These are phyloP conservation scores for Penicillium sp. DNA, from an alignment of 2,329 filamentous ascomycete genomes.

Conservation along the genomic window DNA sequence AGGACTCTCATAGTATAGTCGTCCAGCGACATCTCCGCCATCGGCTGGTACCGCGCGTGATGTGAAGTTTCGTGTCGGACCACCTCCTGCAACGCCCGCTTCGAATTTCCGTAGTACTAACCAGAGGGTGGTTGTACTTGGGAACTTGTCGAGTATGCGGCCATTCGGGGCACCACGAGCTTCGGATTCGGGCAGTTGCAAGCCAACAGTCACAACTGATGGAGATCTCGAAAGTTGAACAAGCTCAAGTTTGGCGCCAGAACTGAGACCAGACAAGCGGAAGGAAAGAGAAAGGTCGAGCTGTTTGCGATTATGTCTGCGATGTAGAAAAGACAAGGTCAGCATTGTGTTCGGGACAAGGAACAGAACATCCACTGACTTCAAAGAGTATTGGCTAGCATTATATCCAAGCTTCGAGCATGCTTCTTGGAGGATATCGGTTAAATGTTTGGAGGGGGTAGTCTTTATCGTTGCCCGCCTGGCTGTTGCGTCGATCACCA, in stretches of 20 bases:
- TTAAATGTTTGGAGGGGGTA: constrained; percentile 72
- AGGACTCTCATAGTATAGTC: constrained; percentile 83
- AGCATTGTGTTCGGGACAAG: constrained; percentile 11
- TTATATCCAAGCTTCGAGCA: constrained; percentile 75
- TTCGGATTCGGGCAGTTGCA: constrained; percentile 75
- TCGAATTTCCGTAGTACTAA: constrained; percentile 86
- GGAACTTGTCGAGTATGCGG: constrained; percentile 77
- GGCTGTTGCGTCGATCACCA: constrained; percentile 77
- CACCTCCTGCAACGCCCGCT: constrained; percentile 61
- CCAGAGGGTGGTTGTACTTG: constrained; percentile 86
- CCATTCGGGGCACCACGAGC: constrained; percentile 59
- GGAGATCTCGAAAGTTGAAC: constrained; percentile 82
- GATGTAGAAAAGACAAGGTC: constrained; percentile 6
- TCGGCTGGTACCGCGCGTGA: constrained; percentile 66
- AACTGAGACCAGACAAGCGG: constrained; percentile 73
- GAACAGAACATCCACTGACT: constrained; percentile 51
- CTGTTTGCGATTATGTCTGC: constrained; percentile 74
- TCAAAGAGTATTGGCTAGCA: constrained; percentile 72
- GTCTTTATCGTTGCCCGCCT: constrained; percentile 79
- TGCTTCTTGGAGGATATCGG: constrained; percentile 81
- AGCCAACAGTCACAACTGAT: constrained; percentile 79
- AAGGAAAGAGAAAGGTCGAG: constrained; percentile 82
- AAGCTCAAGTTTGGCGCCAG: constrained; percentile 89
- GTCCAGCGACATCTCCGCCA: constrained; percentile 59
- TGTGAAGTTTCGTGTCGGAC: constrained; percentile 71